Evolutionary conservation across 805 yeast species (phyloP).

Genomic region (Hagleromyces aurorensis): DNA sequence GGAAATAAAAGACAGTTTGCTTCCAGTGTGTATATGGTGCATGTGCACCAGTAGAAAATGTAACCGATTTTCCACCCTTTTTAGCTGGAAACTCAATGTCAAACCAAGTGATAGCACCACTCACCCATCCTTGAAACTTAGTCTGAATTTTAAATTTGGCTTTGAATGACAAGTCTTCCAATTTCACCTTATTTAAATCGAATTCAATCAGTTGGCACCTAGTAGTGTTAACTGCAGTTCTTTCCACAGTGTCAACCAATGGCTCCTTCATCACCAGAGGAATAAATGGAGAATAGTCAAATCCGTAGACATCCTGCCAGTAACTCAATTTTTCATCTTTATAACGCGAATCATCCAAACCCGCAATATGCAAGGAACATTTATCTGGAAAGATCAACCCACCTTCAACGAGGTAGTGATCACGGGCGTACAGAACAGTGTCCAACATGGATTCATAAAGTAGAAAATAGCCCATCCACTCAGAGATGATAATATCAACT

Average conservation of each 20-base stretch:
- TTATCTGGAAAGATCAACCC: constrained; percentile 95
- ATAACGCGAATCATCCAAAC: constrained; percentile 87
- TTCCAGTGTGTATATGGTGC: constrained; percentile 97
- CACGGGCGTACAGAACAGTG: constrained; percentile 91
- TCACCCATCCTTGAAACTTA: constrained; percentile 70
- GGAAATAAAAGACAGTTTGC: constrained; percentile 89
- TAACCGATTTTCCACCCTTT: constrained; percentile 47
- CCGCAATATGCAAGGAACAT: constrained; percentile 82
- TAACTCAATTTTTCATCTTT: constrained; percentile 84
- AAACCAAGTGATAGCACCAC: constrained; percentile 91
- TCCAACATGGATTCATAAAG: constrained; percentile 97
- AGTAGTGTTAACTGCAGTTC: constrained; percentile 66
- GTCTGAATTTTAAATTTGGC: constrained; percentile 64
- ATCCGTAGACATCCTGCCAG: constrained; percentile 97
- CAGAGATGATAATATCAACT: constrained; percentile 92
- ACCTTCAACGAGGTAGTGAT: constrained; percentile 64
- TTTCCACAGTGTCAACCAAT: constrained; percentile 88
- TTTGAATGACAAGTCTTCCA: constrained; percentile 73
- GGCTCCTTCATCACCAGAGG: constrained; percentile 88
- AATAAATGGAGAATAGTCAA: constrained; percentile 88
- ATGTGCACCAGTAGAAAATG: constrained; percentile 91
- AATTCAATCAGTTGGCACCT: constrained; percentile 65
- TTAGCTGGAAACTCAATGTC: constrained; percentile 77
- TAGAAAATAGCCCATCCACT: constrained; percentile 99
- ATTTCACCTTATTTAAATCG: constrained; percentile 81